Evolutionary conservation across 1,139 yeast species (phyloP).

Genomic region (Pichia sp.): DNA sequence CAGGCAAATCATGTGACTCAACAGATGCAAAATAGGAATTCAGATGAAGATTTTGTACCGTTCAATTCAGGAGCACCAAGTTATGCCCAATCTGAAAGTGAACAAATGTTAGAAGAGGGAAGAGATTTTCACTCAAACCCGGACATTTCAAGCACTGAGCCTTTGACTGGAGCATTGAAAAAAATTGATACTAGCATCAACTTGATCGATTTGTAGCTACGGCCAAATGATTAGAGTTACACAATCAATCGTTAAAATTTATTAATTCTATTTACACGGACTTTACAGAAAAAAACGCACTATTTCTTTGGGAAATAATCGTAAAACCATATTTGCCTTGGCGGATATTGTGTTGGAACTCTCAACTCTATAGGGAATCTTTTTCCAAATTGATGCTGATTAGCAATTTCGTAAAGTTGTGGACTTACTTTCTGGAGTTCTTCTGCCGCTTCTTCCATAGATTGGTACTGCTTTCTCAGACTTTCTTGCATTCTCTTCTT

Average conservation of each 20-base stretch:
- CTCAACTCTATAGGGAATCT: slow-evolving; percentile 74
- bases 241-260: too few relatives aligned
- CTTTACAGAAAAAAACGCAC: not conserved
- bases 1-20: too few relatives aligned
- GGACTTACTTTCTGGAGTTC: slow-evolving; percentile 48
- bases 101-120: too few relatives aligned
- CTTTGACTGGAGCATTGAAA: not conserved
- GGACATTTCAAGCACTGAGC: not conserved
- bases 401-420: slow-evolving; percentile 46
- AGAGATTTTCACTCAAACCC: too few relatives aligned
- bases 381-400: slow-evolving; percentile 39
- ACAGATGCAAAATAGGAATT: too few relatives aligned
- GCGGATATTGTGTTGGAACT: slow-evolving; percentile 89
- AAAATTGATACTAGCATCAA: too few relatives aligned
- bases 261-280: slow-evolving; percentile 1
- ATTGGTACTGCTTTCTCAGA: slow-evolving; percentile 55
- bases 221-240: too few relatives aligned
- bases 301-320: slow-evolving; percentile 35
- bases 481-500: slow-evolving; percentile 29
- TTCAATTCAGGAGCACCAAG: too few relatives aligned
- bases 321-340: slow-evolving; percentile 73
- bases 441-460: slow-evolving; percentile 67
- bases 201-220: not conserved
- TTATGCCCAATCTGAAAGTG: too few relatives aligned
- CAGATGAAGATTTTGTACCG: too few relatives aligned